Evolutionary conservation across 805 yeast species (phyloP).

Genomic region (Isabelozyma rhagii): DNA sequence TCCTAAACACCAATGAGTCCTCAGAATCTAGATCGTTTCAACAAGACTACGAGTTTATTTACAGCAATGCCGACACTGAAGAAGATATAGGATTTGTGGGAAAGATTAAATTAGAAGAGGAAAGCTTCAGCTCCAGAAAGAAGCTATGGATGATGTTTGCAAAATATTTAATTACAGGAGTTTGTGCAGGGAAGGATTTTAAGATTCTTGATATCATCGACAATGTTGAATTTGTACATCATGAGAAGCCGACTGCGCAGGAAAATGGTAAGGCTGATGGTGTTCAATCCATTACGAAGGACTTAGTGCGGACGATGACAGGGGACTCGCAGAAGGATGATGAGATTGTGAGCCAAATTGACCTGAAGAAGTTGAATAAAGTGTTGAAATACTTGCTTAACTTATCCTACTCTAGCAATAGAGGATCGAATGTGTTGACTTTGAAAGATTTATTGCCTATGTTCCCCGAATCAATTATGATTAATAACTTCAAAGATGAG

Average conservation of each 20-base stretch:
- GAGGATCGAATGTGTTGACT: slow-evolving; percentile 38
- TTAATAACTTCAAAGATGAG: slow-evolving; percentile 81
- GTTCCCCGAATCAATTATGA: slow-evolving; percentile 78
- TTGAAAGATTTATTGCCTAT: slow-evolving; percentile 82
- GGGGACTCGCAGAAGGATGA: background rate
- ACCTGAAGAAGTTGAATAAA: slow-evolving; percentile 16
- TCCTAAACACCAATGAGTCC: slow-evolving; percentile 5
- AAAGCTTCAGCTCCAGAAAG: slow-evolving; percentile 48
- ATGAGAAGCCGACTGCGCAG: background rate
- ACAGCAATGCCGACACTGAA: slow-evolving; percentile 48
- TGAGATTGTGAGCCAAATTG: background rate
- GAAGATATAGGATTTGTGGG: slow-evolving; percentile 34
- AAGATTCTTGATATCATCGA: slow-evolving; percentile 12
- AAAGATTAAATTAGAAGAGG: slow-evolving; percentile 32
- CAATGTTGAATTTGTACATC: background rate
- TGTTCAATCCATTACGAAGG: slow-evolving; percentile 10
- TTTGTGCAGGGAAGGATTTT: slow-evolving; percentile 16
- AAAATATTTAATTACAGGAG: slow-evolving; percentile 40
- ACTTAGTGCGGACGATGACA: slow-evolving; percentile 5
- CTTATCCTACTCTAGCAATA: slow-evolving; percentile 21
- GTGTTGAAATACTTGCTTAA: slow-evolving; percentile 29
- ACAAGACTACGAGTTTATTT: slow-evolving; percentile 42
- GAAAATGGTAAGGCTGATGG: slow-evolving; percentile 1
- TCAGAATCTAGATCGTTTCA: background rate
- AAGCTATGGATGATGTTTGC: slow-evolving; percentile 72